A percentile compares a stretch with the other conserved stretches of the same genome.
These are phyloP conservation scores for Dalbergia oliveri DNA, from an alignment of 306 rosid genomes.

Conservation along the genomic window DNA sequence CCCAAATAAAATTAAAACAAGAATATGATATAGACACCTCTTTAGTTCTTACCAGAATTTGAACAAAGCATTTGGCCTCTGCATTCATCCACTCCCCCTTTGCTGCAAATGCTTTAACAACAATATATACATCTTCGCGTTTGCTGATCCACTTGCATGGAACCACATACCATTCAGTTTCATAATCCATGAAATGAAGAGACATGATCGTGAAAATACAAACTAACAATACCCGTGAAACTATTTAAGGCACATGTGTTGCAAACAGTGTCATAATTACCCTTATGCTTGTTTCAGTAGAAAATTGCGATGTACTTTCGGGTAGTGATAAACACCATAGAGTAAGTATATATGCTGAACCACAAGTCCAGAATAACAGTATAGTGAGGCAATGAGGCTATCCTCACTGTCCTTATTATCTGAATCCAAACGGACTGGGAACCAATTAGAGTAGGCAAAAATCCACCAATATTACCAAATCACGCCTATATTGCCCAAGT, in stretches of 20 bases:
- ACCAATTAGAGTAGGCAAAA: constrained; percentile 10
- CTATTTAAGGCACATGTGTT: background rate
- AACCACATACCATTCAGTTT: constrained; percentile 46
- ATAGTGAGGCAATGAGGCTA: background rate
- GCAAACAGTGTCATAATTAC: background rate
- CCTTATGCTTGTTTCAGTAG: too few species aligned
- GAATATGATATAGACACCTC: constrained; percentile 18
- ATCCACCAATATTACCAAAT: constrained; percentile 13
- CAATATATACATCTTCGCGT: constrained; percentile 90
- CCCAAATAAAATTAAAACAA: background rate
- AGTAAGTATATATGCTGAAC: too few species aligned
- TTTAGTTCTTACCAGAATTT: constrained; percentile 69
- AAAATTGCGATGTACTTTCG: too few species aligned
- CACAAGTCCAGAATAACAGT: too few species aligned
- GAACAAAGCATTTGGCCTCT: constrained; percentile 76
- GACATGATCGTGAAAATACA: constrained; percentile 17
- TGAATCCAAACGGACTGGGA: constrained; percentile 5
- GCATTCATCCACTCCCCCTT: constrained; percentile 77
- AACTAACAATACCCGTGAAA: constrained; percentile 28
- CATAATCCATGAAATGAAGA: constrained; percentile 24
- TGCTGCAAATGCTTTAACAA: constrained; percentile 74
- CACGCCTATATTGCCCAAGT: background rate
- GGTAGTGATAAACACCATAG: too few species aligned
- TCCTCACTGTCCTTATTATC: constrained; percentile 10
- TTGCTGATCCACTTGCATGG: constrained; percentile 64